A percentile compares a stretch with the other conserved stretches of the same genome.
phyloP scores from a whole-genome alignment of 2,329 filamentous ascomycete species.

The Pseudocercospora pini-densiflorae region DNA sequence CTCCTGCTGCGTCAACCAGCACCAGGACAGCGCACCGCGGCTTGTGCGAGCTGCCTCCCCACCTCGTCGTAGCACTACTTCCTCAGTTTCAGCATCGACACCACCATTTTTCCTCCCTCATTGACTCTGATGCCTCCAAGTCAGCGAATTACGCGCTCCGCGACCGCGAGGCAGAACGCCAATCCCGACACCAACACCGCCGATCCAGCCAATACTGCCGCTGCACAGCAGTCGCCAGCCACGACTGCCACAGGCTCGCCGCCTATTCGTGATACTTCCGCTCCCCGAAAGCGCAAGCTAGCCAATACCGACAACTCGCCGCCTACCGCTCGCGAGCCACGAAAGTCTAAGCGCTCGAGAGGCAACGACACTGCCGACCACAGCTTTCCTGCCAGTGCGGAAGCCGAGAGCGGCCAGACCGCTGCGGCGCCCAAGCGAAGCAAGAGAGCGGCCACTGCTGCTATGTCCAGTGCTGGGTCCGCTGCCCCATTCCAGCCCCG shows the following conservation, averaged over 20 bases:
- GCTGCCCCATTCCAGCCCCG: slow-evolving; percentile 33
- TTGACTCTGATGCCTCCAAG: slow-evolving; percentile 34
- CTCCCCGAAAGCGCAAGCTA: slow-evolving; percentile 75
- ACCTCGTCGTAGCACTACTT: slow-evolving; percentile 4
- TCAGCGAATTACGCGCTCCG: slow-evolving; percentile 32
- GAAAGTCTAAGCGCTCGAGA: slow-evolving; percentile 65
- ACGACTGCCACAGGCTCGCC: slow-evolving; percentile 49
- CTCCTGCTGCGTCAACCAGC: slow-evolving; percentile 7
- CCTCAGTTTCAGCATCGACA: background rate
- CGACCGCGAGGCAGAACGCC: slow-evolving; percentile 73
- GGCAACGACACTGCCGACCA: slow-evolving; percentile 44
- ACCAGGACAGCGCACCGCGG: slow-evolving; percentile 8
- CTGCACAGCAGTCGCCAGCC: slow-evolving; percentile 35
- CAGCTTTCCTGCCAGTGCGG: slow-evolving; percentile 42
- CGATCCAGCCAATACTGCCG: slow-evolving; percentile 35
- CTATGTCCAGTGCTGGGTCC: slow-evolving; percentile 77
- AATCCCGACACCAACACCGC: slow-evolving; percentile 40
- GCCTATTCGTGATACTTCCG: slow-evolving; percentile 52
- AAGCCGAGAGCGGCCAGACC: slow-evolving; percentile 30
- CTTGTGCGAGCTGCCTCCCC: slow-evolving; percentile 11
- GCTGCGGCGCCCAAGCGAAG: slow-evolving; percentile 63
- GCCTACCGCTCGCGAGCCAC: slow-evolving; percentile 47
- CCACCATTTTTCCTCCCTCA: slow-evolving; percentile 14
- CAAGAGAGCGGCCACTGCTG: slow-evolving; percentile 48
- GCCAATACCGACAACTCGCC: slow-evolving; percentile 57